Percentiles rank a stretch among this genome's conserved stretches.
Evolutionary conservation across 495 filamentous ascomycete genomes (phyloP).

Genomic region (Penicillium parvum): DNA sequence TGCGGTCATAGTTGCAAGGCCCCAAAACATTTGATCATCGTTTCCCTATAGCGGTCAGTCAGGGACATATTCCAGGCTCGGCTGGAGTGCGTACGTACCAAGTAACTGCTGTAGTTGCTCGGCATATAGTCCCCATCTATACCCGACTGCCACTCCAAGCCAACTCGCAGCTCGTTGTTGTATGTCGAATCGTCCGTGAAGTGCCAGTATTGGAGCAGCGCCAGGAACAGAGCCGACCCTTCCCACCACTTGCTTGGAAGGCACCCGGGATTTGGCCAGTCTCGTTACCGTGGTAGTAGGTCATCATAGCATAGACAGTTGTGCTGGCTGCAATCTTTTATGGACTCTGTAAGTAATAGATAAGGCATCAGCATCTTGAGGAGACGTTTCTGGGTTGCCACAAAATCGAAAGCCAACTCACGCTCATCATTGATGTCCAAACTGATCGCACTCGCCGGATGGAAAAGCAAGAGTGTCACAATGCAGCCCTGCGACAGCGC

Average conservation of each 20-base stretch:
- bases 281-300: conserved; percentile 62
- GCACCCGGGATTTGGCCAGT: conserved; percentile 58
- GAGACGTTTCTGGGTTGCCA: too few species aligned
- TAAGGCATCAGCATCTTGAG: not conserved
- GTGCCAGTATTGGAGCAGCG: conserved; percentile 50
- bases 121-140: conserved; percentile 47
- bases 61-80: not conserved
- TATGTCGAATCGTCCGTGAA: conserved; percentile 54
- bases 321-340: conserved; percentile 58
- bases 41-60: conserved; percentile 37
- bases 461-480: not conserved
- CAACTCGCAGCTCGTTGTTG: conserved; percentile 47
- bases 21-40: conserved; percentile 58
- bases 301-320: conserved; percentile 61
- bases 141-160: conserved; percentile 46
- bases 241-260: conserved; percentile 71
- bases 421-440: conserved; percentile 20
- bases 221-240: conserved; percentile 57
- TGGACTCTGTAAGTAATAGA: conserved; percentile 52
- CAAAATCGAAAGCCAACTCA: too few species aligned
- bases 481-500: conserved; percentile 1
- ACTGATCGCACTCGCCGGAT: conserved; percentile 9
- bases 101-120: conserved; percentile 35
- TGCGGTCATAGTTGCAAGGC: conserved; percentile 51
- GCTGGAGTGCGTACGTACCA: conserved; percentile 17